Conservation (phyloP, 164 flowering plant species). For the Cinnamomum chago region DNA sequence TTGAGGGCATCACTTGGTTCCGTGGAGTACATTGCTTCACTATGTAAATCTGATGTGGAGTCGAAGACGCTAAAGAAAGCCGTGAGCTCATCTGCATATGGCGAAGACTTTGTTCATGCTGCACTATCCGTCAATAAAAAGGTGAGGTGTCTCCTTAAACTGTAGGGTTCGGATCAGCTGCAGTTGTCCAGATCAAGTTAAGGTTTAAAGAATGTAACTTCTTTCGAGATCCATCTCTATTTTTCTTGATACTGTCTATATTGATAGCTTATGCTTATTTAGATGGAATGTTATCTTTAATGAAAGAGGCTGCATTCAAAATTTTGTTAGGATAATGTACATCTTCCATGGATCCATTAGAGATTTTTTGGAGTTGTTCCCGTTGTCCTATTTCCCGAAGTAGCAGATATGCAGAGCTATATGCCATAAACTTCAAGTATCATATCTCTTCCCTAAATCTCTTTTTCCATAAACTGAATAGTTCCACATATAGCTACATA, state of each 20-base stretch:
- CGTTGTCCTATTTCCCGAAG: background rate
- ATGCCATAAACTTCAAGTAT: too few relatives aligned
- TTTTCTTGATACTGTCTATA: too few relatives aligned
- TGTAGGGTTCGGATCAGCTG: background rate
- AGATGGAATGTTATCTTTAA: background rate
- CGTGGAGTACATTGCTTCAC: slow-evolving; percentile 81
- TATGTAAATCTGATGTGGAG: slow-evolving; percentile 62
- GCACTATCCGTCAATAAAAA: slow-evolving; percentile 84
- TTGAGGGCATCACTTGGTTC: slow-evolving; percentile 92
- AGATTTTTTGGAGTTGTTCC: too few relatives aligned
- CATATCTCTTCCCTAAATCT: too few relatives aligned
- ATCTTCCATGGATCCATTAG: too few relatives aligned
- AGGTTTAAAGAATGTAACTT: too few relatives aligned
- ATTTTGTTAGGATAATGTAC: too few relatives aligned
- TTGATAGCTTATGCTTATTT: background rate
- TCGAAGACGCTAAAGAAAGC: slow-evolving; percentile 71
- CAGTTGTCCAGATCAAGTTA: background rate
- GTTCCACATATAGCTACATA: too few relatives aligned
- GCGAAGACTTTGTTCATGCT: slow-evolving; percentile 84
- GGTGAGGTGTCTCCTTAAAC: slow-evolving; percentile 34
- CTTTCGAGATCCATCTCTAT: too few relatives aligned
- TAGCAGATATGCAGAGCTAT: background rate
- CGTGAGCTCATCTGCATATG: slow-evolving; percentile 65
- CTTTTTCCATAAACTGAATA: too few relatives aligned
- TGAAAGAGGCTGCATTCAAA: too few relatives aligned